Conservation (phyloP, 768 basidiomycete genomes). For the Pleurotus djamor region DNA sequence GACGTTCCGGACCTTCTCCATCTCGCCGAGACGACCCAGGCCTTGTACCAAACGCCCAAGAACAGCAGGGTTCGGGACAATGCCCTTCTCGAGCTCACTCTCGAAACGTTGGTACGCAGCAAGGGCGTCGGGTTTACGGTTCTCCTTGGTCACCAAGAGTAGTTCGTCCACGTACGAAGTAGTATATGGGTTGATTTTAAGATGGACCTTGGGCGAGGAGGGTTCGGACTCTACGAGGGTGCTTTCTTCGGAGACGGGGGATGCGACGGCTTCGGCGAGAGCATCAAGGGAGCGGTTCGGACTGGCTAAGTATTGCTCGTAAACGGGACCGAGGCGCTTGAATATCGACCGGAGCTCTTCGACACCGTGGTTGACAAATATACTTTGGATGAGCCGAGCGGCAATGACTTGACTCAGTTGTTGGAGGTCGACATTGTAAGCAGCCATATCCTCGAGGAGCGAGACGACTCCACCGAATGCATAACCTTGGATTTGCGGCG, state of each 20-base stretch:
- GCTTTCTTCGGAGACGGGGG: background rate
- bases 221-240: background rate
- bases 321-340: constrained; percentile 27
- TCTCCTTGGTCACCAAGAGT: constrained; percentile 3
- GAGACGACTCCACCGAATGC: constrained; percentile 38
- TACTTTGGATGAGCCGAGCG: constrained; percentile 20
- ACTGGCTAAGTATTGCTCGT: constrained; percentile 19
- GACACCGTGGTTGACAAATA: constrained; percentile 19
- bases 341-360: constrained; percentile 24
- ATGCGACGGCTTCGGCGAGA: background rate
- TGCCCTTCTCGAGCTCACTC: constrained; percentile 35
- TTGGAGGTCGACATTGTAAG: constrained; percentile 25
- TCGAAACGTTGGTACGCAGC: constrained; percentile 51
- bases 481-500: constrained; percentile 18
- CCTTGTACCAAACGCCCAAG: constrained; percentile 65
- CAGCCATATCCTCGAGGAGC: constrained; percentile 39
- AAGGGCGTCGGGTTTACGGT: constrained; percentile 21
- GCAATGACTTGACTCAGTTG: constrained; percentile 21
- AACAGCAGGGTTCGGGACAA: constrained; percentile 48
- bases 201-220: background rate
- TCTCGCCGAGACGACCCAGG: constrained; percentile 61
- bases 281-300: constrained; percentile 1
- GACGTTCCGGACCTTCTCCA: constrained; percentile 59
- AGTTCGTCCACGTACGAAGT: constrained; percentile 11
- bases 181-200: constrained; percentile 9